A percentile compares a stretch with the other conserved stretches of the same genome.
phyloP scores from a whole-genome alignment of 768 basidiomycete species.

The Leccinellum luteum region DNA sequence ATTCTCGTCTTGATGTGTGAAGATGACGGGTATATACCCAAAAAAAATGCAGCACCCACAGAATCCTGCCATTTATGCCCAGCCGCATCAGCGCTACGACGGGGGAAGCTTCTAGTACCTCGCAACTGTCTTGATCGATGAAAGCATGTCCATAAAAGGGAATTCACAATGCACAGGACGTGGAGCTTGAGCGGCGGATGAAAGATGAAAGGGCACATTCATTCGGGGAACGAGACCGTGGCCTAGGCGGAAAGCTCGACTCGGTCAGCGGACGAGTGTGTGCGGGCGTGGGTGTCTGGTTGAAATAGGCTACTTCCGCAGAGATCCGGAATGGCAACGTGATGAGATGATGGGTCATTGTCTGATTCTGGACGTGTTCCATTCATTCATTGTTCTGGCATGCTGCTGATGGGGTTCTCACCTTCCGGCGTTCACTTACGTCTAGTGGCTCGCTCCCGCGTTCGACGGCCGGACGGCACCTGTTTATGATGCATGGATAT shows the following conservation, averaged over 20 bases:
- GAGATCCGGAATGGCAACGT: not conserved
- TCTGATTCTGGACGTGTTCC: conserved; percentile 11
- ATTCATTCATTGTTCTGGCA: conserved; percentile 25
- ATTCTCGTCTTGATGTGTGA: conserved; percentile 28
- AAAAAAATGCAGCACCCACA: conserved; percentile 22
- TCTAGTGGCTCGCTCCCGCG: conserved; percentile 33
- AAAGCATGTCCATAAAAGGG: conserved; percentile 7
- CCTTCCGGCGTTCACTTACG: conserved; percentile 30
- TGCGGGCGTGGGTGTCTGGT: not conserved
- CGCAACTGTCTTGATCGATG: conserved; percentile 19
- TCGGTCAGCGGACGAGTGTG: not conserved
- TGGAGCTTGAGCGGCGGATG: conserved; percentile 29
- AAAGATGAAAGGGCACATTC: conserved; percentile 20
- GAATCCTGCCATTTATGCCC: conserved; percentile 21
- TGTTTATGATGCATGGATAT: conserved; percentile 15
- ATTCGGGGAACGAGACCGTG: conserved; percentile 13
- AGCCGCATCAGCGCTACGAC: conserved; percentile 18
- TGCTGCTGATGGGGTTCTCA: conserved; percentile 24
- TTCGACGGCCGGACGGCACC: conserved; percentile 17
- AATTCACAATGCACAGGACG: conserved; percentile 29
- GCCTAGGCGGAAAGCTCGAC: conserved; percentile 4
- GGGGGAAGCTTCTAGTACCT: conserved; percentile 15
- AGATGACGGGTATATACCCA: conserved; percentile 6
- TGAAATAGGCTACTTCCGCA: not conserved
- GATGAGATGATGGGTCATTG: conserved; percentile 16